Conservation (phyloP, 2,329 filamentous ascomycete genomes). For the Cladosporium sp. region DNA sequence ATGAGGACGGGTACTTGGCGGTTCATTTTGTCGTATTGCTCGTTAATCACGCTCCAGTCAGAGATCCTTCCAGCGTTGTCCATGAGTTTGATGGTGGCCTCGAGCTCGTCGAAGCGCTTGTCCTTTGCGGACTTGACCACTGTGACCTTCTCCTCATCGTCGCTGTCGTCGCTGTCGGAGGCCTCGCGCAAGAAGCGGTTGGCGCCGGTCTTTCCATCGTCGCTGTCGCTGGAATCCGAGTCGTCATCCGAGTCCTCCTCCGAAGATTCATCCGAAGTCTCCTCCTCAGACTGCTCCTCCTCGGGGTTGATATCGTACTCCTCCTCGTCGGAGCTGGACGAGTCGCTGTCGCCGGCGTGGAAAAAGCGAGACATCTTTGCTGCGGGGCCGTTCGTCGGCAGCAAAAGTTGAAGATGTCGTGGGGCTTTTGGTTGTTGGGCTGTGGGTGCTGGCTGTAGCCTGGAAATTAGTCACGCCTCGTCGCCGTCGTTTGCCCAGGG, state of each 20-base stretch:
- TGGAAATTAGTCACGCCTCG: constrained; percentile 12
- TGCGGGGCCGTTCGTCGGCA: constrained; percentile 18
- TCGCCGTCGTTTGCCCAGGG: constrained; percentile 10
- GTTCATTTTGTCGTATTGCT: constrained; percentile 64
- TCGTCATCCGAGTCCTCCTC: constrained; percentile 37
- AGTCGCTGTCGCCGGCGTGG: constrained; percentile 91
- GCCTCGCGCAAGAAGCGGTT: constrained; percentile 76
- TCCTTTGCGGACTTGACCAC: constrained; percentile 97
- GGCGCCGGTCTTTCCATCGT: constrained; percentile 67
- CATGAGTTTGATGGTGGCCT: constrained; percentile 83
- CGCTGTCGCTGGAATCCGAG: constrained; percentile 51
- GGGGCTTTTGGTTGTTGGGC: constrained; percentile 1
- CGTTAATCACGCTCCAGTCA: constrained; percentile 84
- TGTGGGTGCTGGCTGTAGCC: constrained; percentile 8
- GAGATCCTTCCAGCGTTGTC: constrained; percentile 97
- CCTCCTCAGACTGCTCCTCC: constrained; percentile 60
- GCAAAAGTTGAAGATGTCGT: constrained; percentile 16
- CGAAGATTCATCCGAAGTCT: constrained; percentile 57
- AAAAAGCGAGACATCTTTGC: constrained; percentile 88
- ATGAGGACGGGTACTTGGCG: constrained; percentile 45
- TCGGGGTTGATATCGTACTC: constrained; percentile 84
- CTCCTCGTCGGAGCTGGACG: constrained; percentile 91
- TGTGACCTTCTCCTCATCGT: constrained; percentile 79
- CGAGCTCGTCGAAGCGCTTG: constrained; percentile 92
- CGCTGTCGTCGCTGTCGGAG: constrained; percentile 65